Percentiles rank a stretch among this genome's conserved stretches.
Conservation (phyloP, 495 filamentous ascomycete species). For the Entonaema liquescens region DNA sequence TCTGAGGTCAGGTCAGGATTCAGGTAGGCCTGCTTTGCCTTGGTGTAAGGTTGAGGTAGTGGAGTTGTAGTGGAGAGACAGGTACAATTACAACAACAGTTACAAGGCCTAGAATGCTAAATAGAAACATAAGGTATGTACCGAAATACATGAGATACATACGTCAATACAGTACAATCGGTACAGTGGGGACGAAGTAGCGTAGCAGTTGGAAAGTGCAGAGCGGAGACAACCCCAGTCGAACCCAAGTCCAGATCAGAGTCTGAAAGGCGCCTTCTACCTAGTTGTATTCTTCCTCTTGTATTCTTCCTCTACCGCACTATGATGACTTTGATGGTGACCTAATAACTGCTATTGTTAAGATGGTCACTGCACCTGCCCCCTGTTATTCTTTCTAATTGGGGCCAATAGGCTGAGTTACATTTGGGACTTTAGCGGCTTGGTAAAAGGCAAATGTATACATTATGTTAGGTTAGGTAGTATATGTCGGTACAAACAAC, state of each 20-base stretch:
- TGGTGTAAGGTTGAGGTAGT: conserved; percentile 38
- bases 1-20: conserved; percentile 44
- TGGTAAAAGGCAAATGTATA: neutral
- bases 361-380: conserved; percentile 4
- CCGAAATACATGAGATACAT: no score
- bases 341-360: conserved; percentile 6
- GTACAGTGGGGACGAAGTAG: conserved; percentile 20
- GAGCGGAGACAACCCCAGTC: conserved; percentile 35
- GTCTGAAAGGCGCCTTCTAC: conserved; percentile 13
- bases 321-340: conserved; percentile 12
- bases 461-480: no score
- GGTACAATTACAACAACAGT: conserved; percentile 11
- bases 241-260: conserved; percentile 35
- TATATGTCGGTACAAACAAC: conserved; percentile 4
- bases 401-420: conserved; percentile 26
- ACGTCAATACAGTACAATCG: neutral
- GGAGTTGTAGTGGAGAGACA: conserved; percentile 11
- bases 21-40: conserved; percentile 32
- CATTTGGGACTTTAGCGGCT: conserved; percentile 9
- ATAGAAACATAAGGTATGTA: no score
- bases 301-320: neutral
- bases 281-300: no score
- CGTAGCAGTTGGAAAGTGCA: conserved; percentile 26
- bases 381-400: conserved; percentile 10
- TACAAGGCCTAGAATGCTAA: neutral